Evolutionary conservation across 1,284 basidiomycete species (phyloP), one percentile per base, ranked within the genome.

Genomic region (Ustilago esculenta): DNA sequence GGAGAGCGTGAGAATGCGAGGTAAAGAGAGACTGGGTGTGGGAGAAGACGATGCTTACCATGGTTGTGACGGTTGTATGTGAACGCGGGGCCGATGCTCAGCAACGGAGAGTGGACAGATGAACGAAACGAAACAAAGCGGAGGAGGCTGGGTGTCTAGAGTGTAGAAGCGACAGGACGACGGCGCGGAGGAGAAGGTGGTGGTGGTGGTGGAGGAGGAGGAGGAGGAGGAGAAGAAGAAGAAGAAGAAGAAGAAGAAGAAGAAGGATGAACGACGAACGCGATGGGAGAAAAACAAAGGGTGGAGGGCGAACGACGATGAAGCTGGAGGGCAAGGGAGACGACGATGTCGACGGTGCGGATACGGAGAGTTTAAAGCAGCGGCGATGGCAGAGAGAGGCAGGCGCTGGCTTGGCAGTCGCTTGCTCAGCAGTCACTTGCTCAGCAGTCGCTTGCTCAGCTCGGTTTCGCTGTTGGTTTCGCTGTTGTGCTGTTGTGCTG

Each of bases 61-160:
- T 67, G 30, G n/a, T 58, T 30, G 42, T 51, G 50, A 43, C 50
- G 23, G 25, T 30, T 46, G 24, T 45, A 40, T 50, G 29, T 45
- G 42, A 53, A 49, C n/a, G 8, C n/a, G n/a, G 11, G 24, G 36
- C 47, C 61, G 61, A 56, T 65, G 61, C 49, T 57, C 61, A 58
- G 55, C 61, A 65, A 46, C 52, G 56, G 43, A 30, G 41, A 30
- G 41, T 35, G 34, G 29, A 45, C 29, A 37, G 33, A 46, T 29
- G 41, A 49, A 48, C 33, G 46, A 49, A 54, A 48, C 7, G 34
- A 47, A 42, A 51, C 18, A 53, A 51, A 52, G 44, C 34, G 37
- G 49, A 59, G 40, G 24, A 33, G 46, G 54, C 55, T 53, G 44
- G 50, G 55, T 59, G 46, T 59, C 63, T 59, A 54, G 49, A 36